Percentiles rank a stretch among this genome's conserved stretches.
Evolutionary conservation across 176 grass and related monocot genomes (phyloP).

Genomic region (Thalia dealbata): DNA sequence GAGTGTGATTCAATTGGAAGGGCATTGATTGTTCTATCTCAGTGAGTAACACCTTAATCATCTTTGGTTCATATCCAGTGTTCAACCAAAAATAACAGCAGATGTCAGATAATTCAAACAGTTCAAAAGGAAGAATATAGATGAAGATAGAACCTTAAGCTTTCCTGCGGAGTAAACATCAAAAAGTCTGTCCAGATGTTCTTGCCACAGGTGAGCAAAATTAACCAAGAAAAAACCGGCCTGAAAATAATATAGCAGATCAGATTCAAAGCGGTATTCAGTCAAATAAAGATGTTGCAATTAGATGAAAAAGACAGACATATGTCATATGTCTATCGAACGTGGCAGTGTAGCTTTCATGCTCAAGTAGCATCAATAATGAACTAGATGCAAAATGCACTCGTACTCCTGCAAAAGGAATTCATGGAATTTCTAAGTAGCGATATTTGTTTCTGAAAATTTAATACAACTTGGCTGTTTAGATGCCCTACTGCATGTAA

Average conservation of each 20-base stretch:
- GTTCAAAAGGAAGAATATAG: neutral
- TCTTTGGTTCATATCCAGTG: neutral
- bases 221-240: conserved; percentile 70
- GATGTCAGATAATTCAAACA: neutral
- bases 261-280: neutral
- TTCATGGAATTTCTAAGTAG: neutral
- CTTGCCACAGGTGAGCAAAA: conserved; percentile 53
- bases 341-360: neutral
- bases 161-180: conserved; percentile 53
- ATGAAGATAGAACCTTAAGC: conserved; percentile 40
- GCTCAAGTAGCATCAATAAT: neutral
- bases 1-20: no score
- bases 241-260: conserved; percentile 24
- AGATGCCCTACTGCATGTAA: neutral
- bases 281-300: neutral
- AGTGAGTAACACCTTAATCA: neutral
- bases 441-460: neutral
- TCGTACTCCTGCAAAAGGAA: neutral
- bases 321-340: neutral
- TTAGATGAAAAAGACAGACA: neutral
- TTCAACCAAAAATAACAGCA: neutral
- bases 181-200: conserved; percentile 56
- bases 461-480: neutral
- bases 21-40: no score
- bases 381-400: neutral